Percentiles rank a stretch among this genome's conserved stretches.
These are phyloP conservation scores for Albizia julibrissin DNA, from an alignment of 306 rosid genomes.

Conservation along the genomic window DNA sequence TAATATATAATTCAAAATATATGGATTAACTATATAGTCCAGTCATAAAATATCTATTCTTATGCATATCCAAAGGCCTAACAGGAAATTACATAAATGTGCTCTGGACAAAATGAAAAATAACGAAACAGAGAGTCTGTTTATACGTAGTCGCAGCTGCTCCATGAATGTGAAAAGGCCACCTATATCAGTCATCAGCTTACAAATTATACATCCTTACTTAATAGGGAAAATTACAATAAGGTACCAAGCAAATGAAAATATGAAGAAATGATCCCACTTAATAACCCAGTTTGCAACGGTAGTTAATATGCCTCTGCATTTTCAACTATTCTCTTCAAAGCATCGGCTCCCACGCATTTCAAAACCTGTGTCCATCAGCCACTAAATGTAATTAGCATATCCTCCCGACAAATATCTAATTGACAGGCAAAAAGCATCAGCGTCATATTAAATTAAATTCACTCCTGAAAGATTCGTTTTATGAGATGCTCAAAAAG, in stretches of 20 bases:
- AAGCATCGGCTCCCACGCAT: conserved; percentile 48
- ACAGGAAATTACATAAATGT: not conserved
- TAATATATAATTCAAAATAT: not conserved
- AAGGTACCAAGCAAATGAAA: no score
- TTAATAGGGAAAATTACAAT: no score
- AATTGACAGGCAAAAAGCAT: conserved; percentile 11
- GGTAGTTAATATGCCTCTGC: conserved; percentile 41
- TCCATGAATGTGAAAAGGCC: not conserved
- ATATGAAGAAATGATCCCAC: no score
- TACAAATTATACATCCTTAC: not conserved
- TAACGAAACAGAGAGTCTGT: not conserved
- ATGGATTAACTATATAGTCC: not conserved
- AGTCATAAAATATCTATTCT: not conserved
- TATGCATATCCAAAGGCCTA: not conserved
- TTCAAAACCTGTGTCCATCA: conserved; percentile 44
- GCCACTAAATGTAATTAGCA: conserved; percentile 29
- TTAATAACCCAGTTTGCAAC: no score
- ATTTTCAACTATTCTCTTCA: conserved; percentile 50
- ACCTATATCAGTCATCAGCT: not conserved
- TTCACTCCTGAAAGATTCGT: not conserved
- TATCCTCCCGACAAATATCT: not conserved
- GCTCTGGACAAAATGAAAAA: not conserved
- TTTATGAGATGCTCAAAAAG: conserved; percentile 24
- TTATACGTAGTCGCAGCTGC: not conserved
- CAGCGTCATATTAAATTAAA: not conserved